phyloP scores from a whole-genome alignment of 139 green algal genomes.

The Chlamydomonas asymmetrica region DNA sequence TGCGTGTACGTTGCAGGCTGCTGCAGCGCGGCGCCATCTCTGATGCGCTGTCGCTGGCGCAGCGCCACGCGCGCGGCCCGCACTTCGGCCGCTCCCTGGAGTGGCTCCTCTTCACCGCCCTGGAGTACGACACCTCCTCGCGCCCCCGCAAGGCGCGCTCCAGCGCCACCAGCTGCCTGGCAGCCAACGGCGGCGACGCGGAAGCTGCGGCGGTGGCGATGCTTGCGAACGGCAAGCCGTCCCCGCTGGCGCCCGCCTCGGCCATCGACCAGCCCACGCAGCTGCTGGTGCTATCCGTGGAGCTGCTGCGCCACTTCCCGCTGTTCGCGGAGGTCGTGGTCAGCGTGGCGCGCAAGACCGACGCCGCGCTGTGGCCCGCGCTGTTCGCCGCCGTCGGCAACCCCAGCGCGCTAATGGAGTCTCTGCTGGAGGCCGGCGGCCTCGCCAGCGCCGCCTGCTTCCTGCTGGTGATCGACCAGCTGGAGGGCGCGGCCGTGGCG shows the following conservation, averaged over 20 bases:
- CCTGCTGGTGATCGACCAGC: slow-evolving; percentile 77
- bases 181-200: neutral
- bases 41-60: slow-evolving; percentile 62
- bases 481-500: slow-evolving; percentile 66
- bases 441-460: slow-evolving; percentile 69
- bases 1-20: too few relatives aligned
- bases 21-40: slow-evolving; percentile 70
- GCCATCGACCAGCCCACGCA: slow-evolving; percentile 19
- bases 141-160: neutral
- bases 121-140: slow-evolving; percentile 73
- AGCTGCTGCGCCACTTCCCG: slow-evolving; percentile 68
- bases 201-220: neutral
- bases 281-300: slow-evolving; percentile 70
- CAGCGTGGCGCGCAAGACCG: slow-evolving; percentile 93
- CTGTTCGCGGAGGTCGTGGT: slow-evolving; percentile 86
- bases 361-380: slow-evolving; percentile 85
- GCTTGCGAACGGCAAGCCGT: neutral
- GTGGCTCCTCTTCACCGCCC: slow-evolving; percentile 94
- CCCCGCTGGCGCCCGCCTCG: neutral
- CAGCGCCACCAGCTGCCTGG: neutral
- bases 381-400: slow-evolving; percentile 89
- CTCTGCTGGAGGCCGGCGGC: slow-evolving; percentile 58
- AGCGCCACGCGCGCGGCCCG: slow-evolving; percentile 58
- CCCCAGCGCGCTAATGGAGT: slow-evolving; percentile 65
- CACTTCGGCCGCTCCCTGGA: slow-evolving; percentile 91